Evolutionary conservation across 2,329 filamentous ascomycete species (phyloP).

Genomic region (Epichloe gansuensis): DNA sequence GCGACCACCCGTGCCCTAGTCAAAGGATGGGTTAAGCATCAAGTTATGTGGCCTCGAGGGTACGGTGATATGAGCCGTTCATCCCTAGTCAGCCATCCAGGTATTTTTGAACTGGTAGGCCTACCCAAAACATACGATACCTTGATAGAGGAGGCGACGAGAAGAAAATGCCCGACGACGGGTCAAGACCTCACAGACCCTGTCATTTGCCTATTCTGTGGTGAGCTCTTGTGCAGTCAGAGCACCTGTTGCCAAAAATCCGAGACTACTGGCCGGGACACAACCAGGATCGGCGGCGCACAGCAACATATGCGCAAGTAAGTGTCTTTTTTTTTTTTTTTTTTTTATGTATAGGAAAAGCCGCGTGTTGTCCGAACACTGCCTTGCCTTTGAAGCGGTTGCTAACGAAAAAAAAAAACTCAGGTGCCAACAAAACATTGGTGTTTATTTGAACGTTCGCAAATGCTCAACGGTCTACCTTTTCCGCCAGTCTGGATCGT

Average conservation of each 20-base stretch:
- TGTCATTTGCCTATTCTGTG: constrained; percentile 85
- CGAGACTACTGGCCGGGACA: constrained; percentile 31
- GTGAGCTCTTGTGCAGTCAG: constrained; percentile 93
- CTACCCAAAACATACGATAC: constrained; percentile 85
- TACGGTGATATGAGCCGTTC: constrained; percentile 23
- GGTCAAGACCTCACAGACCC: constrained; percentile 87
- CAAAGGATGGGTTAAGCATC: constrained; percentile 63
- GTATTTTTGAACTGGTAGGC: constrained; percentile 87
- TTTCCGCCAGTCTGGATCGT: constrained; percentile 71
- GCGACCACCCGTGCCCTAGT: constrained; percentile 33
- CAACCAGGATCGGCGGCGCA: constrained; percentile 59
- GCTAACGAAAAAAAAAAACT: not conserved
- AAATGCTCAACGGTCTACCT: constrained; percentile 89
- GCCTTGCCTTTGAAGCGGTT: not conserved
- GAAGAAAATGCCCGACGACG: constrained; percentile 71
- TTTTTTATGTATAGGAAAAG: not conserved
- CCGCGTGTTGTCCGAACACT: too few species aligned
- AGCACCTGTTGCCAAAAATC: constrained; percentile 76
- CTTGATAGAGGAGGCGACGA: constrained; percentile 83
- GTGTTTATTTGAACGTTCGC: constrained; percentile 92
- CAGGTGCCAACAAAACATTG: constrained; percentile 79
- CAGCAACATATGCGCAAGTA: constrained; percentile 84
- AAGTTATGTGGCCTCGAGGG: constrained; percentile 29
- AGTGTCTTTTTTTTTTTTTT: constrained; percentile 22
- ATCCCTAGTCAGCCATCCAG: constrained; percentile 60